These are phyloP conservation scores for Scutellaria galericulata DNA, from an alignment of 257 asterid species.

Conservation along the genomic window DNA sequence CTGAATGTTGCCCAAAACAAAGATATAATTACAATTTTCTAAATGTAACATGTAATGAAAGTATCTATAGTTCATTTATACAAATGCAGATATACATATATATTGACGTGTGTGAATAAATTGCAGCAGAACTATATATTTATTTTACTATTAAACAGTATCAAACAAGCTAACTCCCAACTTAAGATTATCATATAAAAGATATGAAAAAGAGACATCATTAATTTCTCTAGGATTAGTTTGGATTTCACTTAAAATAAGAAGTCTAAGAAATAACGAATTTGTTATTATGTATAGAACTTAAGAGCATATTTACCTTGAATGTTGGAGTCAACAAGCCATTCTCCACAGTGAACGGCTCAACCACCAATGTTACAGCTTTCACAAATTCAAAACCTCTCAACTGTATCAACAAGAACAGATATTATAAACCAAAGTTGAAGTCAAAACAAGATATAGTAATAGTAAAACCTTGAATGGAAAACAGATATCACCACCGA, in stretches of 20 bases:
- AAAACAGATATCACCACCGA: background rate
- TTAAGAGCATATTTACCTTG: conserved; percentile 56
- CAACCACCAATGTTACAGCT: conserved; percentile 74
- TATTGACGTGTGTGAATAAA: too few species aligned
- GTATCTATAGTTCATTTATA: too few species aligned
- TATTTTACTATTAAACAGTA: too few species aligned
- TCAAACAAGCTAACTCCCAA: too few species aligned
- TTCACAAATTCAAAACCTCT: conserved; percentile 92
- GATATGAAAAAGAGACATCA: background rate
- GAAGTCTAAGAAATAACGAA: background rate
- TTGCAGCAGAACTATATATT: too few species aligned
- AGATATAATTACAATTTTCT: background rate
- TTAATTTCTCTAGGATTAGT: background rate
- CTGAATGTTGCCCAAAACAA: conserved; percentile 43
- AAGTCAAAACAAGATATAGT: background rate
- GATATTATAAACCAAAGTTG: conserved; percentile 9
- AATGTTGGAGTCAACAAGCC: conserved; percentile 92
- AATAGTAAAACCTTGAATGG: background rate
- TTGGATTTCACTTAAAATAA: conserved; percentile 1
- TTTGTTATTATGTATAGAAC: background rate
- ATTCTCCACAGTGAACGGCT: conserved; percentile 87
- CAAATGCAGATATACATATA: too few species aligned
- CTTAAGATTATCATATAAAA: too few species aligned
- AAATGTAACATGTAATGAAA: too few species aligned
- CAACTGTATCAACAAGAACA: conserved; percentile 51